Evolutionary conservation across 2,329 filamentous ascomycete genomes (phyloP).

Genomic region (Arachnomyces sp.): DNA sequence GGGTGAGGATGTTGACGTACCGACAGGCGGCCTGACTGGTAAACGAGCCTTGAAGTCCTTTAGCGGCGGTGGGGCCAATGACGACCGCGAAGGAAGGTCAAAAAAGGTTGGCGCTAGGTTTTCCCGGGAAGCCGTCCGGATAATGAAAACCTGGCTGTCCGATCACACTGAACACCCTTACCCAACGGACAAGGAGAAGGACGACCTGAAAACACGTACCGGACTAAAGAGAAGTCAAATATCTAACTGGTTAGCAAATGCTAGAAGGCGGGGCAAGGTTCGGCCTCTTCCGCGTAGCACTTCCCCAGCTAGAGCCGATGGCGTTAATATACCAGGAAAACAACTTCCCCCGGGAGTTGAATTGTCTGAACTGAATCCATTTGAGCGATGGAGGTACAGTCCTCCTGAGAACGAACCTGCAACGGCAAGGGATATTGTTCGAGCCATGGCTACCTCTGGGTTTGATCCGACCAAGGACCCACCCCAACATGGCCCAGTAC

Average conservation of each 20-base stretch:
- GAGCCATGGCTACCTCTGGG: conserved; percentile 46
- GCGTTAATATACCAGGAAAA: conserved; percentile 63
- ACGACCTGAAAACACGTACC: conserved; percentile 67
- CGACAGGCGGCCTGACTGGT: conserved; percentile 31
- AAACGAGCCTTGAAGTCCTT: conserved; percentile 36
- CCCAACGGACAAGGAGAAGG: conserved; percentile 79
- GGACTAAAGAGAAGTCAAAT: conserved; percentile 78
- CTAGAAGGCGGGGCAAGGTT: conserved; percentile 72
- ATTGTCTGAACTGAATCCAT: conserved; percentile 50
- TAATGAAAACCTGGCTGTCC: conserved; percentile 77
- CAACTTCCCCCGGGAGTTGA: conserved; percentile 45
- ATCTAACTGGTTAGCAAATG: conserved; percentile 87
- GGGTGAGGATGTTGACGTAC: conserved; percentile 34
- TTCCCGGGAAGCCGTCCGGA: conserved; percentile 69
- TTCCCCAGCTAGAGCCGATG: conserved; percentile 62
- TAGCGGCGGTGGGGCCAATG: conserved; percentile 23
- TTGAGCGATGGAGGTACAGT: conserved; percentile 63
- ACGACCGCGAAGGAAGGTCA: conserved; percentile 30
- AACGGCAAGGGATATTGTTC: conserved; percentile 52
- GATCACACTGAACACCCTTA: conserved; percentile 78
- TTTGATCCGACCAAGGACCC: conserved; percentile 26
- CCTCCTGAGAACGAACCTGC: conserved; percentile 64
- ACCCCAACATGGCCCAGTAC: conserved; percentile 25
- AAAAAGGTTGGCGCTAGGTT: conserved; percentile 69
- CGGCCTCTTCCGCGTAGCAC: conserved; percentile 55